Conservation (phyloP, 208 protist genomes). For the Acanthamoeba castellanii region DNA sequence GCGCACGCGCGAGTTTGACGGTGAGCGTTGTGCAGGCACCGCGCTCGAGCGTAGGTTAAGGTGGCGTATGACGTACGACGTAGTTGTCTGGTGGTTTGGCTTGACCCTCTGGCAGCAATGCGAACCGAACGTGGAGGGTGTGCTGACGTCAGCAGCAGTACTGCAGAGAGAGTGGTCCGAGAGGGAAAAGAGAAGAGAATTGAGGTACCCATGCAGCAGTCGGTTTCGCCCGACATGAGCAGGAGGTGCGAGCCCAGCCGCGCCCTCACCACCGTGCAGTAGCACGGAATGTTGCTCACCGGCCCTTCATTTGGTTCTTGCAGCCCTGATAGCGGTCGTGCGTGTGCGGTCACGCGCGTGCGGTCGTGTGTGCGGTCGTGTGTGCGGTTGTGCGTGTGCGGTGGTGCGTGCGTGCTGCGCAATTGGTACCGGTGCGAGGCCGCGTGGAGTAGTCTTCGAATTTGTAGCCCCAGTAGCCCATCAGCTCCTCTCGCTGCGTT, state of each 20-base stretch:
- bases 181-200: background rate
- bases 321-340: background rate
- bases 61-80: background rate
- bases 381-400: no score
- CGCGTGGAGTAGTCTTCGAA: slow-evolving; percentile 60
- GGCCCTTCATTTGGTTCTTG: background rate
- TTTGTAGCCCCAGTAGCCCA: slow-evolving; percentile 66
- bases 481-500: slow-evolving; percentile 42
- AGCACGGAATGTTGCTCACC: slow-evolving; percentile 65
- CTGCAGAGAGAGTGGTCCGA: no score
- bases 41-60: no score
- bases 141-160: background rate
- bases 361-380: no score
- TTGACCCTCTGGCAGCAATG: background rate
- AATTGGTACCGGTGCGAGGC: background rate
- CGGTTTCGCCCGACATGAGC: slow-evolving; percentile 53
- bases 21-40: no score
- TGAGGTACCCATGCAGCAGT: slow-evolving; percentile 11
- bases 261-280: slow-evolving; percentile 49
- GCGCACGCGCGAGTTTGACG: background rate
- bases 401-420: background rate
- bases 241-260: slow-evolving; percentile 21
- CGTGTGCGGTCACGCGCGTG: no score
- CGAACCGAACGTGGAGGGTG: background rate
- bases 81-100: slow-evolving; percentile 33